A percentile compares a stretch with the other conserved stretches of the same genome.
Conservation (phyloP, 176 grass and related monocot species). For the Oryza australiensis region DNA sequence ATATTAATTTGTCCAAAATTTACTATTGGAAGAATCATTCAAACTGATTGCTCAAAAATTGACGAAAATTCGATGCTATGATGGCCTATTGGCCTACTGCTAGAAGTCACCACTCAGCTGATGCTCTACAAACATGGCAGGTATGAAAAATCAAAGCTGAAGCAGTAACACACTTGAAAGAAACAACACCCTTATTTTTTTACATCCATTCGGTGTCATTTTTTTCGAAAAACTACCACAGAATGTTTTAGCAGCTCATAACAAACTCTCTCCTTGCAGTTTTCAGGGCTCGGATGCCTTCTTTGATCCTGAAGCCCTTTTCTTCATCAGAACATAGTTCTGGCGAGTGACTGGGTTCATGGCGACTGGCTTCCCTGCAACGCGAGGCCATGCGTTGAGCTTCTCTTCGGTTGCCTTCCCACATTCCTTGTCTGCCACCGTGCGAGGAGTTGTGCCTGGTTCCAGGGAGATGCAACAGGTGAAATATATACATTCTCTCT, state of each 20-base stretch:
- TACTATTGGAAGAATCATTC: conserved; percentile 1
- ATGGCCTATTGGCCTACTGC: background rate
- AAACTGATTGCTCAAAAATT: background rate
- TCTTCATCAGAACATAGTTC: conserved; percentile 35
- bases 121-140: background rate
- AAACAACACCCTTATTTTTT: conserved; percentile 2
- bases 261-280: background rate
- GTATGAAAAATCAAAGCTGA: background rate
- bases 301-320: too few relatives aligned
- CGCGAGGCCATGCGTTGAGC: conserved; percentile 29
- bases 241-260: background rate
- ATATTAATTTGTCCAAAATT: background rate
- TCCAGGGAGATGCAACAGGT: background rate
- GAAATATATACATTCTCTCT: background rate
- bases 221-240: background rate
- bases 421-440: conserved; percentile 8
- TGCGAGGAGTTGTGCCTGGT: conserved; percentile 10
- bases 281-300: background rate
- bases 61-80: background rate
- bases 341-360: conserved; percentile 37
- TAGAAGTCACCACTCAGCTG: background rate
- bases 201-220: background rate
- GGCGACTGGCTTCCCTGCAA: conserved; percentile 1
- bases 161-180: background rate
- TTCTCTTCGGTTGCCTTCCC: conserved; percentile 14